Evolutionary conservation across 1,139 yeast species (phyloP).

Genomic region (Candida anutae): DNA sequence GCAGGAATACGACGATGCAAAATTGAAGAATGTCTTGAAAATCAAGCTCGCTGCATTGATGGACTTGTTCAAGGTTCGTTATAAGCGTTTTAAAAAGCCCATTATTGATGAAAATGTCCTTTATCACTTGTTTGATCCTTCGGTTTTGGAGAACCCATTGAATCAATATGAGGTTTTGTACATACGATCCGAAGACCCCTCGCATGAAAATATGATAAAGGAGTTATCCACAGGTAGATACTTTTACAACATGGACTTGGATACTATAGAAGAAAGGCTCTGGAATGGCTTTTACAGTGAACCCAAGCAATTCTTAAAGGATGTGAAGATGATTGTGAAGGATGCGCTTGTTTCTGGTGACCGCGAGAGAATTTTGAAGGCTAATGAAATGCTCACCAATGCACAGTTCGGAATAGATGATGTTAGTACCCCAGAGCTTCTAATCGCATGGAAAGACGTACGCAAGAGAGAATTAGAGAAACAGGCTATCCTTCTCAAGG

Average conservation of each 20-base stretch:
- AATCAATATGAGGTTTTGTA: constrained; percentile 41
- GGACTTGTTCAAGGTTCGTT: constrained; percentile 82
- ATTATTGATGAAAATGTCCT: constrained; percentile 69
- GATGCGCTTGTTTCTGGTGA: constrained; percentile 75
- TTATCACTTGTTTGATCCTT: constrained; percentile 70
- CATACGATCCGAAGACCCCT: constrained; percentile 45
- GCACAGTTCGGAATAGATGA: constrained; percentile 96
- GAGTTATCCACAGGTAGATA: constrained; percentile 69
- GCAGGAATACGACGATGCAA: constrained; percentile 66
- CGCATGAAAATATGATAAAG: constrained; percentile 57
- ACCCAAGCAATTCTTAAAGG: constrained; percentile 82
- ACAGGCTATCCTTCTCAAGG: constrained; percentile 39
- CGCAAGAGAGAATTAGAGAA: constrained; percentile 59
- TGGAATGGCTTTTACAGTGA: constrained; percentile 97
- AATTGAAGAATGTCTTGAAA: constrained; percentile 74
- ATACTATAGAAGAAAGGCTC: constrained; percentile 84
- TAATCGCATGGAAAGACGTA: constrained; percentile 69
- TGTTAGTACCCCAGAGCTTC: constrained; percentile 63
- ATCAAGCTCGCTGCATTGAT: constrained; percentile 79
- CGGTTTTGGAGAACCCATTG: constrained; percentile 27
- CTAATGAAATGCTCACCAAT: constrained; percentile 93
- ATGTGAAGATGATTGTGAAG: constrained; percentile 72
- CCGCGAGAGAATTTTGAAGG: constrained; percentile 77
- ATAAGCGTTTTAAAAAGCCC: constrained; percentile 87
- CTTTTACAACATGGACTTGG: constrained; percentile 85